Percentiles rank a stretch among this genome's conserved stretches.
These are phyloP conservation scores for Astragalus membranaceus DNA, from an alignment of 306 rosid species.

Conservation along the genomic window DNA sequence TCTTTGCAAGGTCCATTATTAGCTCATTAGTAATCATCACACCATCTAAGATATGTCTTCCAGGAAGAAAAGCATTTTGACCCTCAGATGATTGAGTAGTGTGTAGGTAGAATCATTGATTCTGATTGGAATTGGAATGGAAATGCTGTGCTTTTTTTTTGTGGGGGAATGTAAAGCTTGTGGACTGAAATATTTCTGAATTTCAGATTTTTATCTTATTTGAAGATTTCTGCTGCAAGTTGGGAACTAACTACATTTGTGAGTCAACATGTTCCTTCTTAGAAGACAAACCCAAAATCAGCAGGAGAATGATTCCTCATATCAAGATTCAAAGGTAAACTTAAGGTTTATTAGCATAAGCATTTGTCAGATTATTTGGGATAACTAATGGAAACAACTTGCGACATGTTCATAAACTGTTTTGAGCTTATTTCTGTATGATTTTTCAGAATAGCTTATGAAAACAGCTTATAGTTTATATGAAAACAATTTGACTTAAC, in stretches of 20 bases:
- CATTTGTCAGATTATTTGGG: no score
- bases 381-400: no score
- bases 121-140: background rate
- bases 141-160: background rate
- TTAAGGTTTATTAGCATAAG: no score
- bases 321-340: slow-evolving; percentile 57
- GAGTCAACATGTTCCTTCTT: slow-evolving; percentile 50
- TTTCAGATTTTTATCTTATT: background rate
- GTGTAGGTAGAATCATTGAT: background rate
- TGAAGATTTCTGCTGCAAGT: slow-evolving; percentile 23
- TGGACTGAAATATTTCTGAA: background rate
- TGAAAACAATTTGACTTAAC: no score
- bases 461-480: no score
- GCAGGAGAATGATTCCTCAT: slow-evolving; percentile 40
- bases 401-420: no score
- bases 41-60: no score
- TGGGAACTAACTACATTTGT: slow-evolving; percentile 15
- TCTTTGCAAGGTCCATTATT: no score
- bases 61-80: no score
- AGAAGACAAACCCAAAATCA: slow-evolving; percentile 49
- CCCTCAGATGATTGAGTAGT: background rate
- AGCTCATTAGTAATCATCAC: no score
- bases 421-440: no score
- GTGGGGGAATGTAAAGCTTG: background rate
- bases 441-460: no score